Conservation (phyloP, 2,329 filamentous ascomycete species). For the Rosellinia necatrix region DNA sequence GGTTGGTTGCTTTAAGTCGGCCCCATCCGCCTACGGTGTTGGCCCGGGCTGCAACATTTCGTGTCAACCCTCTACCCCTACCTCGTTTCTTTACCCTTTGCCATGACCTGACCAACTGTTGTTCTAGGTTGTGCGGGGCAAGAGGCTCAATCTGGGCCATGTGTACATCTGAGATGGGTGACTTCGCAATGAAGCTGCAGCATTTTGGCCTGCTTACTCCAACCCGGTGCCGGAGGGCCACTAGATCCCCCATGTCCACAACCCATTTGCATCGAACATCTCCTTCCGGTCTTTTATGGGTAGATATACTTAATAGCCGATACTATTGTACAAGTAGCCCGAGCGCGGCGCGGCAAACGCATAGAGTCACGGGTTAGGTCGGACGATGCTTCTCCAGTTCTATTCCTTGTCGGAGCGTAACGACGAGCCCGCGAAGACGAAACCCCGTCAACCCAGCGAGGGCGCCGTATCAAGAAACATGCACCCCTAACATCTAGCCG, state of each 20-base stretch:
- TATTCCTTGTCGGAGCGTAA: too few relatives aligned
- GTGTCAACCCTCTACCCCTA: neutral
- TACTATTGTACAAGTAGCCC: neutral
- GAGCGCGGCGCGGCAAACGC: neutral
- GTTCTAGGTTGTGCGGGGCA: neutral
- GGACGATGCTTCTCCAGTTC: neutral
- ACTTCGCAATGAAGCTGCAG: constrained; percentile 10
- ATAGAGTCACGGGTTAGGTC: neutral
- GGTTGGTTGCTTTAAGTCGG: neutral
- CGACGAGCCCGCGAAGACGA: too few relatives aligned
- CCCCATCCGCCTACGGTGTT: neutral
- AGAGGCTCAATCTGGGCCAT: neutral
- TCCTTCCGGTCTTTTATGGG: neutral
- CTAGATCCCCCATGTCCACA: constrained; percentile 11
- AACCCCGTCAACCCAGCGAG: neutral
- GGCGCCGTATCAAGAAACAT: neutral
- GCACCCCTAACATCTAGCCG: neutral
- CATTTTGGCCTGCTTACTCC: constrained; percentile 17
- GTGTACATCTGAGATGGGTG: constrained; percentile 4
- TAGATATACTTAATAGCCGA: neutral
- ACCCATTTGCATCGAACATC: constrained; percentile 14
- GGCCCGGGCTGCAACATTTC: constrained; percentile 15
- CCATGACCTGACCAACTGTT: neutral
- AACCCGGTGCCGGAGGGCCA: neutral
- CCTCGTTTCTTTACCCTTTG: neutral